phyloP scores from a whole-genome alignment of 2,329 filamentous ascomycete genomes.

The Hypoxylon sp. region DNA sequence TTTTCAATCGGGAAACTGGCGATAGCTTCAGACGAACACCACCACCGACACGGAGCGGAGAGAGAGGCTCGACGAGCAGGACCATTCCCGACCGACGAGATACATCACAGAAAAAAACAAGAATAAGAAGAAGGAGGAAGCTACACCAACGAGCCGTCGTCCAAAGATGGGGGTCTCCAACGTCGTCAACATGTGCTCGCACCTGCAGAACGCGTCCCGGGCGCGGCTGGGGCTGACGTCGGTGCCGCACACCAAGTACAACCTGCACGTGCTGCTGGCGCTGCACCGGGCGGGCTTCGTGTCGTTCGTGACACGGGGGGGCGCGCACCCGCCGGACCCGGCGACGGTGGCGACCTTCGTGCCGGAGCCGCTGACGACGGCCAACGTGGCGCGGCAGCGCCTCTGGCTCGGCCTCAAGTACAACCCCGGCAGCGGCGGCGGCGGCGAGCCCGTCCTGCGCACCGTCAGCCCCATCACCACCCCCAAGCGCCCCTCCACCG shows the following conservation, averaged over 20 bases:
- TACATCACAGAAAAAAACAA: neutral
- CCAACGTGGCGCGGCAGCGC: constrained; percentile 76
- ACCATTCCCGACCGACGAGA: no score
- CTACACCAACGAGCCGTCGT: constrained; percentile 1
- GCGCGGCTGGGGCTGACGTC: constrained; percentile 87
- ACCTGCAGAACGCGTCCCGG: constrained; percentile 87
- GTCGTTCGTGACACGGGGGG: constrained; percentile 77
- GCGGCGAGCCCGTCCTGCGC: constrained; percentile 78
- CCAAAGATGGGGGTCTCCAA: constrained; percentile 74
- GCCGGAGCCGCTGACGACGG: constrained; percentile 67
- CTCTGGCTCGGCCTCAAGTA: constrained; percentile 94
- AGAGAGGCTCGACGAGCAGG: no score
- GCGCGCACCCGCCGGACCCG: constrained; percentile 61
- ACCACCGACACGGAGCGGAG: no score
- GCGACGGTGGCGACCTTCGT: constrained; percentile 55
- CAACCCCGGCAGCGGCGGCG: constrained; percentile 77
- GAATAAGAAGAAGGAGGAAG: no score
- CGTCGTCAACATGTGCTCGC: constrained; percentile 83
- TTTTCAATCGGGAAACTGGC: constrained; percentile 33
- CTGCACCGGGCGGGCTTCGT: constrained; percentile 86
- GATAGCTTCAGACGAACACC: constrained; percentile 33
- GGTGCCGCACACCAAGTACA: constrained; percentile 80
- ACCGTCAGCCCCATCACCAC: constrained; percentile 73
- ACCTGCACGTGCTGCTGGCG: constrained; percentile 76
- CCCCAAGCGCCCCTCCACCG: constrained; percentile 75